Base-by-base conservation (phyloP, 805 yeast species). In the Pichia ethanolica region DNA sequence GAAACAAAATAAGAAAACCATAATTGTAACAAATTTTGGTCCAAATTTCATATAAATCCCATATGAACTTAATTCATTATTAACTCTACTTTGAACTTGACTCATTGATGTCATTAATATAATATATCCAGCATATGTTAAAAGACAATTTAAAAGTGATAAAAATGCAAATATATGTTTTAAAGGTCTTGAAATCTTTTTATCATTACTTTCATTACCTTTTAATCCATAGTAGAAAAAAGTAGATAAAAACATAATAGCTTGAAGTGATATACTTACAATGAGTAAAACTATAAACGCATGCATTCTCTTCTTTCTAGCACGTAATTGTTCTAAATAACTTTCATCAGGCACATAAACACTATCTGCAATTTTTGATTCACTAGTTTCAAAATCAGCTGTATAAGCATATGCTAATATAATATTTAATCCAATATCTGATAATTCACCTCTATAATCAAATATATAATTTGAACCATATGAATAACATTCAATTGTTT, bases 11-110 rank as follows among this genome's bases (percentile, higher is more conserved):
- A 3, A 77, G 35, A 28, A 65, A 38, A 49, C 73, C 12, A 36
- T 30, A 10, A 49, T 7, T 6, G 38, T 14, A 68, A 74, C 76
- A 79, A 49, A 54, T 35, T 38, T 41, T 0, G 61, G 48, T 1
- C 85, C 82, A 14, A 69, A 50, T 47, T 64, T 65, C 43, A 78
- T 57, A 9, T 59, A 50, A 11, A 81, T 64, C 0, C 85, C 84
- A 61, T 71, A 81, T 5, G 59, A 60, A 1, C 72, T 70, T 37
- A 80, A 61, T 26, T 69, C 71, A 7, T 33, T 46, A 5, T 38
- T 40, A 12, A 70, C 63, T 26, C 63, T 70, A 2, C 11, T 33
- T 48, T 60, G 61, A 12, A 74, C 56, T 1, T 45, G 43, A 5
- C 46, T 28, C n/a, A 48, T 35, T 25, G 45, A 38, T 34, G 34